Conservation (phyloP, 2,329 filamentous ascomycete species). For the Alternaria atra region DNA sequence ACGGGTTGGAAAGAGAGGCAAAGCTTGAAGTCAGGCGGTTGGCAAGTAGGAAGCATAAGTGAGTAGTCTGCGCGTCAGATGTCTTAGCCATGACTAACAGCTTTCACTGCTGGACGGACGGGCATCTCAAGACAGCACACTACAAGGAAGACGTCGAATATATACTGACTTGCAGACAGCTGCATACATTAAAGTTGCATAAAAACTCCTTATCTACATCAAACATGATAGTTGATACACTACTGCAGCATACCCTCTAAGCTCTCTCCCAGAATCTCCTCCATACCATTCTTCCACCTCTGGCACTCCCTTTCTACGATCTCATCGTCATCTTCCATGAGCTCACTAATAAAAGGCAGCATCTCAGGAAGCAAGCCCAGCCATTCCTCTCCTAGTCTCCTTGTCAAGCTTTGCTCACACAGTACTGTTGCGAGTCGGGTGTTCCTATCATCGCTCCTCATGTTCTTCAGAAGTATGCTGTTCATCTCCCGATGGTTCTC, state of each 20-base stretch:
- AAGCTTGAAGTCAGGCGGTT: neutral
- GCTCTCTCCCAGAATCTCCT: slow-evolving; percentile 87
- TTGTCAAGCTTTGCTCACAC: slow-evolving; percentile 81
- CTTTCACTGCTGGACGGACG: neutral
- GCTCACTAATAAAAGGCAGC: slow-evolving; percentile 92
- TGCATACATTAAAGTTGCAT: neutral
- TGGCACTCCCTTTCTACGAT: slow-evolving; percentile 88
- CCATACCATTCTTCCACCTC: slow-evolving; percentile 89
- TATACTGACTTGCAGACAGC: neutral
- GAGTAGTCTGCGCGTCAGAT: neutral
- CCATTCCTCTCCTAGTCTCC: slow-evolving; percentile 91
- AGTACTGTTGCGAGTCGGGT: slow-evolving; percentile 84
- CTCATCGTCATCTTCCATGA: slow-evolving; percentile 97
- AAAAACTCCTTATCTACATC: neutral
- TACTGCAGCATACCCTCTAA: slow-evolving; percentile 90
- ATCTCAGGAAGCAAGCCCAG: slow-evolving; percentile 90
- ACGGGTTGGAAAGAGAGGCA: neutral
- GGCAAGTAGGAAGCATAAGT: neutral
- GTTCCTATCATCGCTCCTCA: slow-evolving; percentile 75
- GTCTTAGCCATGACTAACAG: neutral
- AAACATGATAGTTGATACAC: neutral
- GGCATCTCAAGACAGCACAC: neutral
- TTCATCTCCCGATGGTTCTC: slow-evolving; percentile 94
- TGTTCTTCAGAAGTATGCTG: slow-evolving; percentile 75
- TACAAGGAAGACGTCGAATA: neutral